Base-by-base conservation (phyloP, 202 grass and related monocot species). In the Digitaria exilis region DNA sequence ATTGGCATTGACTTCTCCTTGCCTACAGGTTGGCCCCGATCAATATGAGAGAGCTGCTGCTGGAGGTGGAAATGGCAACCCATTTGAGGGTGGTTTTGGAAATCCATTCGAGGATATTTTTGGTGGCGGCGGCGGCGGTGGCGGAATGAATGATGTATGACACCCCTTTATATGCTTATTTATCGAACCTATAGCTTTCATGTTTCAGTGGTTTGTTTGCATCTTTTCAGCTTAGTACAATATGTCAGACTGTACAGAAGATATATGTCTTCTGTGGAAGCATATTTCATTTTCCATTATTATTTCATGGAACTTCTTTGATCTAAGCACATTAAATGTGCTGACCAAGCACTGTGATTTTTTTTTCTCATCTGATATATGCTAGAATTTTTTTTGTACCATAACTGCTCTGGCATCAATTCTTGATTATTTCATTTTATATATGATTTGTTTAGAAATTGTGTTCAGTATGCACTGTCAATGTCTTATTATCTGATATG, bases 41-140 rank as follows among this genome's bases (percentile, higher is more conserved):
- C 92, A 93, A 43, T 97, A 87, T 87, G 92, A 95, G 87, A 91
- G 64, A 76, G 82, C 89, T 65, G 78, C 92, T 69, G 83, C 84
- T 45, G 95, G 92, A 80, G 92, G 87, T 10, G 91, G 92, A 62
- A 37, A 82, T 52, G 92, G 95, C 4, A 75, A 84, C 19, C 89
- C 92, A 48, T 97, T 90, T 9, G 88, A 81, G 77, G 95, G 88
- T 25, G 88, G 90, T 88, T 91, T 93, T 80, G 78, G 90, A 39
- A 94, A 92, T 90, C 94, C 94, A 66, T 97, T 94, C 50, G 95
- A 94, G 76, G 95, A 93, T 54, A 70, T 94, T 72, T 94, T 97
- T 43, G 1, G 67, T 49, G 90, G 88, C 0, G 79, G 82, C 1
- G 78, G 85, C 12, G 82, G 84, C 4, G 78, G 84, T 3, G 90